Conservation (phyloP, 2,329 filamentous ascomycete species). For the Ramichloridium luteum region DNA sequence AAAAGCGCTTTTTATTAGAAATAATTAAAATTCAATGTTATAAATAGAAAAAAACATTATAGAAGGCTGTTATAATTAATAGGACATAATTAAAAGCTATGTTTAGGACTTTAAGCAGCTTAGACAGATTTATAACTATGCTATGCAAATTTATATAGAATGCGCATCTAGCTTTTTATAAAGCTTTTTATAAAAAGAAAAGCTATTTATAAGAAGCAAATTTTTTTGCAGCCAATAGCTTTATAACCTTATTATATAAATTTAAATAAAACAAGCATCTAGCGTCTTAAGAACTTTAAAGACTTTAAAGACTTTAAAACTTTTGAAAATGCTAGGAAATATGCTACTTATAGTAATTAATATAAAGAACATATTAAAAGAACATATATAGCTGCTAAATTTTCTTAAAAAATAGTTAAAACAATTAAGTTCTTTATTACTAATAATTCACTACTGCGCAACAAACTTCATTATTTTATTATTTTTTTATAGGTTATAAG, state of each 20-base stretch:
- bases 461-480: neutral
- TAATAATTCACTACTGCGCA: neutral
- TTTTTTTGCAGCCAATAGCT: neutral
- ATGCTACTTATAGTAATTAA: neutral
- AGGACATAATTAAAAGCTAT: neutral
- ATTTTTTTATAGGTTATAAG: neutral
- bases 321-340: neutral
- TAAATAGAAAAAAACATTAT: neutral
- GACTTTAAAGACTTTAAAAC: constrained; percentile 1
- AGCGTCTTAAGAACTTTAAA: too few species aligned
- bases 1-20: neutral
- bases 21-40: neutral
- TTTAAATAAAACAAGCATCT: too few species aligned
- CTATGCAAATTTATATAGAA: too few species aligned
- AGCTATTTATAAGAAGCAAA: constrained; percentile 1
- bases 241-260: neutral
- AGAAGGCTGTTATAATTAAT: neutral
- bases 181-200: neutral
- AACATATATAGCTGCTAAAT: neutral
- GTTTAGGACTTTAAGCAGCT: too few species aligned
- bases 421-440: neutral
- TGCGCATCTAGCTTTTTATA: too few species aligned
- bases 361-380: neutral
- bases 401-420: constrained; percentile 1
- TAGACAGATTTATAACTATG: too few species aligned